Percentiles rank a stretch among this genome's conserved stretches.
Conservation (phyloP, 1,284 basidiomycete species). For the Ganoderma sinense region DNA sequence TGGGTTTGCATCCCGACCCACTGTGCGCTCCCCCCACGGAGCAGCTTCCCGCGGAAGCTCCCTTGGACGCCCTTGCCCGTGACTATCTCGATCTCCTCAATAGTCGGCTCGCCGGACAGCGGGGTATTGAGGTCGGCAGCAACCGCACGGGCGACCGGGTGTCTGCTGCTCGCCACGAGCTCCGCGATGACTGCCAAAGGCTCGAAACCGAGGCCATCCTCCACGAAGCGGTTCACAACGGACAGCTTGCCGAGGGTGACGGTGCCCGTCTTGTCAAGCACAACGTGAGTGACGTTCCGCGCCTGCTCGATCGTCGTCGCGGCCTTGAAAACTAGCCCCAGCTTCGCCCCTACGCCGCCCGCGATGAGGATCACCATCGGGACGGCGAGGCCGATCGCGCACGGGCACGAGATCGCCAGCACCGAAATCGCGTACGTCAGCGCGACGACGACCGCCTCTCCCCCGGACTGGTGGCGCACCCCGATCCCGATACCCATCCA, state of each 20-base stretch:
- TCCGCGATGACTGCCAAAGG: conserved; percentile 30
- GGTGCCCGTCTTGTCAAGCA: conserved; percentile 59
- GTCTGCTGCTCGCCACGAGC: conserved; percentile 39
- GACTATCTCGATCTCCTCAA: conserved; percentile 40
- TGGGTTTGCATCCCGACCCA: conserved; percentile 41
- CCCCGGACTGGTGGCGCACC: conserved; percentile 38
- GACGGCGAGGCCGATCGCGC: conserved; percentile 49
- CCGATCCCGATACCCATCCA: conserved; percentile 47
- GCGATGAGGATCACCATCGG: conserved; percentile 48
- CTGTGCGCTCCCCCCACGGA: conserved; percentile 46
- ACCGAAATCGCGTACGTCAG: conserved; percentile 52
- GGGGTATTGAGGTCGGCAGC: conserved; percentile 28
- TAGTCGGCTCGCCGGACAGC: not conserved
- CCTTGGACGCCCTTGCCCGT: conserved; percentile 47
- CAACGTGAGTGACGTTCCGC: conserved; percentile 42
- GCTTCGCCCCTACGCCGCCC: conserved; percentile 43
- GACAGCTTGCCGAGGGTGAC: conserved; percentile 47
- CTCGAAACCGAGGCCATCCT: conserved; percentile 29
- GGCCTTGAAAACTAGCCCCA: conserved; percentile 45
- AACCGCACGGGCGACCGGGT: conserved; percentile 45
- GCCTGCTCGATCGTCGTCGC: conserved; percentile 42
- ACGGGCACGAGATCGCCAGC: conserved; percentile 53
- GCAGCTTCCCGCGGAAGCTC: conserved; percentile 32
- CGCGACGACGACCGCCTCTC: conserved; percentile 41
- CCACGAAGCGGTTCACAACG: conserved; percentile 38